Conservation (phyloP, 176 grass and related monocot species). For the Carex pumila region DNA sequence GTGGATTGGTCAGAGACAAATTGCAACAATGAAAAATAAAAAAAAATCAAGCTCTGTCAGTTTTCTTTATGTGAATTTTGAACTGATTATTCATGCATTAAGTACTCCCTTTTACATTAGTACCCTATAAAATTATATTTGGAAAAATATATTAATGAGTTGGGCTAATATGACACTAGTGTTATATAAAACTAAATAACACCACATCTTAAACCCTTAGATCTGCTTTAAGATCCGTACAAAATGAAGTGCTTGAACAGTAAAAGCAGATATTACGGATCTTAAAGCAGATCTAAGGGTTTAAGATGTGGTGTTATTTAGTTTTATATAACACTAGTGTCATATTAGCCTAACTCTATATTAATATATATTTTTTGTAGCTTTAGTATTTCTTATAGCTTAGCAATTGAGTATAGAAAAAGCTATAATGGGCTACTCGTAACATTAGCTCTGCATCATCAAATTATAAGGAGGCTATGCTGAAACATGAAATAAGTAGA, state of each 20-base stretch:
- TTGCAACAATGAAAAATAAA: not conserved
- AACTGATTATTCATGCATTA: not conserved
- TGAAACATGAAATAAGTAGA: not conserved
- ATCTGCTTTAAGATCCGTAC: no score
- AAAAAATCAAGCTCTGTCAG: not conserved
- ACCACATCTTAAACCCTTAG: no score
- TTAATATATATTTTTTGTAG: not conserved
- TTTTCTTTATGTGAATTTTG: not conserved
- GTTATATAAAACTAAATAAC: no score
- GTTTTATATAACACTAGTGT: no score
- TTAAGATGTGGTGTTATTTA: no score
- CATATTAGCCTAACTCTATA: no score
- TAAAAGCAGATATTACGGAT: no score
- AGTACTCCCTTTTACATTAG: not conserved
- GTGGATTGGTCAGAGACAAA: not conserved
- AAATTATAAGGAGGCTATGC: not conserved
- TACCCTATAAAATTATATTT: not conserved
- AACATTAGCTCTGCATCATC: not conserved
- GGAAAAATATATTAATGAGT: not conserved
- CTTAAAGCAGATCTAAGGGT: no score
- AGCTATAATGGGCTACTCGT: not conserved
- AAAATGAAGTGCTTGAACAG: no score
- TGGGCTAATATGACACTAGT: no score
- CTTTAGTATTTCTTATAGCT: not conserved
- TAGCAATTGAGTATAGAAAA: not conserved